Base-by-base conservation (phyloP, 768 basidiomycete species). In the Mycena metata region DNA sequence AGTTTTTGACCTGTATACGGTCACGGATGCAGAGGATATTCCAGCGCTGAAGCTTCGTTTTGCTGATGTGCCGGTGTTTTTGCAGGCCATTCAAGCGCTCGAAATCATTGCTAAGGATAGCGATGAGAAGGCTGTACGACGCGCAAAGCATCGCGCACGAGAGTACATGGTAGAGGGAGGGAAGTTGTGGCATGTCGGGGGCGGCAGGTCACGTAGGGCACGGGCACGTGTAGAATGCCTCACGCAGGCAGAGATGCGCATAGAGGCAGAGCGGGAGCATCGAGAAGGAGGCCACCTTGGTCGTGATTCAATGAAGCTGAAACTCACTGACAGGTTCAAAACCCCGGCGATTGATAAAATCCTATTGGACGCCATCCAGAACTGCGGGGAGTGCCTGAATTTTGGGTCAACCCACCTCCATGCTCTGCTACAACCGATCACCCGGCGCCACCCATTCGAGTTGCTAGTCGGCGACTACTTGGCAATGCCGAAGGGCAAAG, bases 381-480 rank as follows among this genome's bases (percentile, higher is more conserved):
- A 75, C 49, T 77, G 9, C 71, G 74, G 50, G 24, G 74, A 0
- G n/a, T n/a, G n/a, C n/a, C n/a, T n/a, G n/a, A n/a, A n/a, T n/a
- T n/a, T n/a, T n/a, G n/a, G n/a, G n/a, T n/a, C n/a, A n/a, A n/a
- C n/a, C n/a, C n/a, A n/a, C n/a, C n/a, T n/a, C n/a, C n/a, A n/a
- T n/a, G n/a, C n/a, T n/a, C 72, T 80, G 0, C 58, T 79, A 21
- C 60, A 76, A 42, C 79, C 75, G 0, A 74, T 80, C 58, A 76
- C 70, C 6, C 41, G 73, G 0, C 52, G 55, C 0, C 74, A 74
- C 24, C 79, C 76, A 2, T 77, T 78, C n/a, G n/a, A n/a, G n/a
- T n/a, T n/a, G n/a, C n/a, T n/a, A n/a, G n/a, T n/a, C n/a, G n/a
- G n/a, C n/a, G n/a, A n/a, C n/a, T n/a, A n/a, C n/a, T n/a, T n/a